Evolutionary conservation across 1,284 basidiomycete species (phyloP).

Genomic region (Gymnopus androsaceus): DNA sequence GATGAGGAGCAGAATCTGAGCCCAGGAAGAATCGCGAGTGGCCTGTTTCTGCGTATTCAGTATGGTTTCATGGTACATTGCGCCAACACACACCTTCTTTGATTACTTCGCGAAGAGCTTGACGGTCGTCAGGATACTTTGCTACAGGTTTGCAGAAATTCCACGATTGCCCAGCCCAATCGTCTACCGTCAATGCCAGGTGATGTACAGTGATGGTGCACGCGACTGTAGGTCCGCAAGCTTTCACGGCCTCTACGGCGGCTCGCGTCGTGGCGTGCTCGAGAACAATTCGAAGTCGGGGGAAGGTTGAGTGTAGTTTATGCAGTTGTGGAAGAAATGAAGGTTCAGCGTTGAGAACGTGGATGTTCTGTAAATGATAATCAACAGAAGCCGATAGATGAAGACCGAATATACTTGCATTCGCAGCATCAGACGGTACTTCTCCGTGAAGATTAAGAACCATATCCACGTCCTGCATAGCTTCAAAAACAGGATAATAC

Average conservation of each 20-base stretch:
- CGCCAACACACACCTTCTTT: constrained; percentile 59
- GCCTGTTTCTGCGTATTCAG: constrained; percentile 44
- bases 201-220: constrained; percentile 99
- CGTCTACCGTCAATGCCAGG: constrained; percentile 91
- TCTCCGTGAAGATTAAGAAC: constrained; percentile 98
- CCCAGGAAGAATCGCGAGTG: constrained; percentile 98
- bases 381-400: constrained; percentile 2
- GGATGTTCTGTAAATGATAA: constrained; percentile 67
- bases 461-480: constrained; percentile 92
- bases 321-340: constrained; percentile 88
- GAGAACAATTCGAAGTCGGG: constrained; percentile 92
- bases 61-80: background rate
- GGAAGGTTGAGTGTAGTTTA: constrained; percentile 84
- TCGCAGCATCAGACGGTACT: constrained; percentile 85
- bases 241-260: constrained; percentile 89
- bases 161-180: constrained; percentile 96
- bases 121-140: constrained; percentile 91
- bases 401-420: constrained; percentile 48
- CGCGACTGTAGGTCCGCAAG: constrained; percentile 85
- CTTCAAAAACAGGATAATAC: constrained; percentile 94
- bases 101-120: constrained; percentile 83
- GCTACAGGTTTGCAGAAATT: constrained; percentile 99
- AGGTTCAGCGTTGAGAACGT: constrained; percentile 93
- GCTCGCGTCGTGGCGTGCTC: constrained; percentile 98
- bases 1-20: constrained; percentile 96